Base-by-base conservation (phyloP, 2,329 filamentous ascomycete genomes). In the Fusarium abutilonis region DNA sequence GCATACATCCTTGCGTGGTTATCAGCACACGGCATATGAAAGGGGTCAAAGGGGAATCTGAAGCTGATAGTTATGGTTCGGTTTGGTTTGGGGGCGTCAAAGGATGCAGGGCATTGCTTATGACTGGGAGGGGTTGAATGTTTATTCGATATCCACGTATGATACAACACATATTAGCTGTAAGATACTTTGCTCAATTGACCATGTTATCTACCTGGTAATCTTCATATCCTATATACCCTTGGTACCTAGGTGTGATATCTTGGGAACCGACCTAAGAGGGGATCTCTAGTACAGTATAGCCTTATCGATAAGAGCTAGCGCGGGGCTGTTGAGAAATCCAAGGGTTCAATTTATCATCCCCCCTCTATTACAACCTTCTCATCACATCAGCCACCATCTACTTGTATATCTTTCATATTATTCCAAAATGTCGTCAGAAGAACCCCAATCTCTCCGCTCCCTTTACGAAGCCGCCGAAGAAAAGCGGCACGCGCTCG, bases 401-500 rank as follows among this genome's bases (percentile, higher is more conserved):
- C 13, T 21, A 4, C 44, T 26, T 38, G 31, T 14, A 32, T 19
- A 13, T 34, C 6, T 34, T n/a, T 34, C 10, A 34, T 14, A 14
- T 11, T 17, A 19, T 28, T n/a, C 14, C 26, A 61, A 41, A 47
- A 77, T 77, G 74, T 60, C 70, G 34, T 66, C 70, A 54, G 77
- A 81, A 60, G 75, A 81, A 63, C 78, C 82, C 3, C 80, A 78
- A 60, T 82, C 82, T 4, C 77, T 86, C 48, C 81, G 80, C 58
- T 76, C 79, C 14, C 72, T 81, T 58, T 85, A 82, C 67, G 74
- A 79, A 48, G 73, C 77, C 13, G 84, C 84, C 56, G 84, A 86
- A 68, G 69, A 75, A 42, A 79, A 79, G 65, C 82, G 84, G n/a
- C 72, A 74, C 34, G 72, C 78, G n/a, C 72, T 97, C 47, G 88